phyloP scores from a whole-genome alignment of 2,329 filamentous ascomycete species.

The Hypoxylon sp. region DNA sequence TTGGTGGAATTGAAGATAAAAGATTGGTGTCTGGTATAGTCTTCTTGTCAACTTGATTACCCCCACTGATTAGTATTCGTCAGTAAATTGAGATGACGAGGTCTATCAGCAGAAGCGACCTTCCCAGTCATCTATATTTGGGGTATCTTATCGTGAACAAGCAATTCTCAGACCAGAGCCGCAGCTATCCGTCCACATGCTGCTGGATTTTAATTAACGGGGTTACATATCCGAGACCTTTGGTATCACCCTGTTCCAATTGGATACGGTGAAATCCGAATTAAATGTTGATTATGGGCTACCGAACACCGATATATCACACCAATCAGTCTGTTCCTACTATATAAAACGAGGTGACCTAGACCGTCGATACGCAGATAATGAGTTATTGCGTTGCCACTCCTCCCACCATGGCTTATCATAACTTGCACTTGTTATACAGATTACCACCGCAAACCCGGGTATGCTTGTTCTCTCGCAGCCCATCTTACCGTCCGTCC shows the following conservation, averaged over 20 bases:
- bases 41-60: background rate
- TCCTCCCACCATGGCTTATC: constrained; percentile 20
- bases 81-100: constrained; percentile 29
- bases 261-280: constrained; percentile 23
- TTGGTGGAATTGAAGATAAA: no score
- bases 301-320: constrained; percentile 34
- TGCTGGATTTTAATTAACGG: constrained; percentile 22
- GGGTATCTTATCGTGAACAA: constrained; percentile 21
- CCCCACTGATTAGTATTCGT: constrained; percentile 16
- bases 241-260: constrained; percentile 19
- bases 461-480: constrained; percentile 8
- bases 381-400: constrained; percentile 25
- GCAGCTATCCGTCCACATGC: constrained; percentile 28
- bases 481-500: constrained; percentile 14
- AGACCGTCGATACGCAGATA: constrained; percentile 29
- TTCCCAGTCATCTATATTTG: constrained; percentile 19
- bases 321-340: constrained; percentile 30
- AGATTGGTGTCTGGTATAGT: no score
- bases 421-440: constrained; percentile 37
- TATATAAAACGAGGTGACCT: constrained; percentile 28
- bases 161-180: constrained; percentile 11
- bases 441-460: constrained; percentile 26
- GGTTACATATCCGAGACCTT: constrained; percentile 30
- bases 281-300: constrained; percentile 29
- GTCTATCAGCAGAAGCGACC: constrained; percentile 11